Evolutionary conservation across 1,139 yeast species (phyloP).

Genomic region (Pichia sp.): DNA sequence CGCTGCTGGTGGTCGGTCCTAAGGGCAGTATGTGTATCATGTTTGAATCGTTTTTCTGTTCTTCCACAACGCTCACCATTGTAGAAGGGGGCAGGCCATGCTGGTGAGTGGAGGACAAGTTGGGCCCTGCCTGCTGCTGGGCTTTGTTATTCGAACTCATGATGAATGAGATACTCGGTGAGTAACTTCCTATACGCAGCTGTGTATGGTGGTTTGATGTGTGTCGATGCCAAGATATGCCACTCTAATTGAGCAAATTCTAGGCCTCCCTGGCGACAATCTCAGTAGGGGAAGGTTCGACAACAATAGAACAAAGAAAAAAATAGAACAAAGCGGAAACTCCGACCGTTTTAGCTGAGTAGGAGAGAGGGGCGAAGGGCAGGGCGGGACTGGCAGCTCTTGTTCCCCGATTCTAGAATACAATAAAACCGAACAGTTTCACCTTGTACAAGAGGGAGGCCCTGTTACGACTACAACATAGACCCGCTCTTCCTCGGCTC

Average conservation of each 20-base stretch:
- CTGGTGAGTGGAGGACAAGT: not conserved
- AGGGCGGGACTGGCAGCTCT: no score
- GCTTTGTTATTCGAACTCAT: not conserved
- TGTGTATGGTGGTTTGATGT: not conserved
- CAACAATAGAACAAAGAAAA: not conserved
- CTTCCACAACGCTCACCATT: slow-evolving; percentile 26
- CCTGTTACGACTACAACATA: not conserved
- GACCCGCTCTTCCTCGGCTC: not conserved
- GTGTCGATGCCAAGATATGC: no score
- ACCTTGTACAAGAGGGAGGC: no score
- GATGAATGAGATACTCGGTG: not conserved
- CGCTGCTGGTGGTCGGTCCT: slow-evolving; percentile 3
- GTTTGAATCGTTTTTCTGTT: slow-evolving; percentile 23
- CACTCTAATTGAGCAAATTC: no score
- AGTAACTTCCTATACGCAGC: not conserved
- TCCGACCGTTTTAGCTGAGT: not conserved
- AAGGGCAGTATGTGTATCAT: slow-evolving; percentile 24
- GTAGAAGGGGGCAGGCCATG: slow-evolving; percentile 9
- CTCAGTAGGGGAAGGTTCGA: not conserved
- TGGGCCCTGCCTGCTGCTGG: not conserved
- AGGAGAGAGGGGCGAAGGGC: not conserved
- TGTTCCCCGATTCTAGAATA: no score
- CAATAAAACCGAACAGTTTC: no score
- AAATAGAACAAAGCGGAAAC: not conserved
- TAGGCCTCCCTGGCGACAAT: no score